Evolutionary conservation across 2,329 filamentous ascomycete species (phyloP).

Genomic region (Xylariomycetidae sp.): DNA sequence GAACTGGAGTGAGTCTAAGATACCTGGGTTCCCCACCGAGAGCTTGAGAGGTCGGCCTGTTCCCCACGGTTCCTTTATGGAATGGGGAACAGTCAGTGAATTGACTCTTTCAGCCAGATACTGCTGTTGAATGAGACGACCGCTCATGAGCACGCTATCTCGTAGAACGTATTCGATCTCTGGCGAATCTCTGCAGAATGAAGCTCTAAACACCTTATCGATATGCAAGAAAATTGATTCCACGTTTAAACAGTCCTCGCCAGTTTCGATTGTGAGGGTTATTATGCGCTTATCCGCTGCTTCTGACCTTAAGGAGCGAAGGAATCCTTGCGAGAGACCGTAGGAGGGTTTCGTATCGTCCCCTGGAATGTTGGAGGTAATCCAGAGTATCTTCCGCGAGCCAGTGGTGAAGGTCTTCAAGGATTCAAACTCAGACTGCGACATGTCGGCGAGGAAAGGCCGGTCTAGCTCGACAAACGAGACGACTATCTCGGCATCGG

Average conservation of each 20-base stretch:
- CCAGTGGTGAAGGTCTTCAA: too few species aligned
- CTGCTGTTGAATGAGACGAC: background rate
- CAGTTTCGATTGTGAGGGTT: background rate
- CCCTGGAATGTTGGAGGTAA: background rate
- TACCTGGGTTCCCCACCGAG: background rate
- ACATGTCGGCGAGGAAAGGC: background rate
- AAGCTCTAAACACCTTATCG: background rate
- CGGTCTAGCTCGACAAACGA: background rate
- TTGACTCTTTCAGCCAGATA: background rate
- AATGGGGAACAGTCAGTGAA: background rate
- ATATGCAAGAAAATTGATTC: background rate
- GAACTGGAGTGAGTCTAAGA: background rate
- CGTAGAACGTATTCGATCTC: background rate
- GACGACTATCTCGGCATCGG: too few species aligned
- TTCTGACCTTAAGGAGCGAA: background rate
- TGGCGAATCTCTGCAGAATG: background rate
- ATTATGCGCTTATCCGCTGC: background rate
- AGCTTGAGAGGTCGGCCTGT: background rate
- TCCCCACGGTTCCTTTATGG: background rate
- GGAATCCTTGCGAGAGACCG: background rate
- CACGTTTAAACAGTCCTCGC: too few species aligned
- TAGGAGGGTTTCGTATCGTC: background rate
- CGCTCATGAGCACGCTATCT: background rate
- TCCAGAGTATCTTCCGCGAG: background rate
- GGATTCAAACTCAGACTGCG: background rate